phyloP scores from a whole-genome alignment of 495 filamentous ascomycete species.

The Neurospora terricola region DNA sequence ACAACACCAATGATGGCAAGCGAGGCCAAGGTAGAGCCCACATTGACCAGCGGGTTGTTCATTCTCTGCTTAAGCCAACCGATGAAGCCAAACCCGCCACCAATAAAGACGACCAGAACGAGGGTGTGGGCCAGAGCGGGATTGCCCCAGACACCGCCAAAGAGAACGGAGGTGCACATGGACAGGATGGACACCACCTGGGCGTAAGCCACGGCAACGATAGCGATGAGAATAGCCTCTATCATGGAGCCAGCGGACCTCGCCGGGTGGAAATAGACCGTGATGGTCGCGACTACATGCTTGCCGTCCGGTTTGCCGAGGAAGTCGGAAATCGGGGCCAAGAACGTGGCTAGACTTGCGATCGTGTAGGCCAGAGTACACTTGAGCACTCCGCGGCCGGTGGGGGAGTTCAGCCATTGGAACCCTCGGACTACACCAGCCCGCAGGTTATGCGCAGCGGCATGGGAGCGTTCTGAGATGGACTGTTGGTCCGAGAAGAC shows the following conservation, averaged over 20 bases:
- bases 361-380: constrained; percentile 88
- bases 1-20: constrained; percentile 85
- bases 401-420: constrained; percentile 37
- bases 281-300: constrained; percentile 87
- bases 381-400: constrained; percentile 73
- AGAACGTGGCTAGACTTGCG: constrained; percentile 81
- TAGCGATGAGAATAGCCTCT: constrained; percentile 75
- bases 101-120: constrained; percentile 79
- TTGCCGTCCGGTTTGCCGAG: constrained; percentile 89
- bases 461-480: constrained; percentile 17
- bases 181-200: constrained; percentile 71
- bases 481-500: constrained; percentile 11
- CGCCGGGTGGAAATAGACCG: constrained; percentile 96
- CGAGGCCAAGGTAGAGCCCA: constrained; percentile 82
- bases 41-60: constrained; percentile 79
- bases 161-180: constrained; percentile 76
- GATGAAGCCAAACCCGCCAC: constrained; percentile 78
- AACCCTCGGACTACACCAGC: constrained; percentile 16
- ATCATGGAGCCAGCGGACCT: constrained; percentile 83
- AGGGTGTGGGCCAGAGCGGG: constrained; percentile 67
- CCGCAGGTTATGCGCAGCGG: constrained; percentile 20
- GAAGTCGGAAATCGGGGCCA: constrained; percentile 56
- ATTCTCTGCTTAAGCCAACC: constrained; percentile 89
- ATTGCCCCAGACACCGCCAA: constrained; percentile 52
- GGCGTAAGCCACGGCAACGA: constrained; percentile 74